phyloP scores from a whole-genome alignment of 306 rosid species.

The Corylus heterophylla region DNA sequence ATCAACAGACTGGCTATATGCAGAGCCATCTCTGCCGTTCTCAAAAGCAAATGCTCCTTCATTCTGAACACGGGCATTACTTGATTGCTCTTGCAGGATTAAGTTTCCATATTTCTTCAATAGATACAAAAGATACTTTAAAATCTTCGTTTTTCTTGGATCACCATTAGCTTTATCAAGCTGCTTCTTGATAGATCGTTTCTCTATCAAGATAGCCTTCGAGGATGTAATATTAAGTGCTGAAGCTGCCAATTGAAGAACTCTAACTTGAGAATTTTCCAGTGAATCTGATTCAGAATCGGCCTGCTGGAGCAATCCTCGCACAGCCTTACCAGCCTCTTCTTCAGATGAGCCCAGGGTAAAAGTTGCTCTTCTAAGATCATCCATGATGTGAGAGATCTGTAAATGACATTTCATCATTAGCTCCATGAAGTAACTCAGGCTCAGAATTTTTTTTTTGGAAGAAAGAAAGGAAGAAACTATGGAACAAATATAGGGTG shows the following conservation, averaged over 20 bases:
- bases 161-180: conserved; percentile 44
- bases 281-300: conserved; percentile 45
- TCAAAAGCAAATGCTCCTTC: conserved; percentile 35
- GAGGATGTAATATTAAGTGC: conserved; percentile 65
- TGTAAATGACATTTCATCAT: conserved; percentile 44
- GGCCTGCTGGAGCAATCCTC: conserved; percentile 48
- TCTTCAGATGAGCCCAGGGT: conserved; percentile 61
- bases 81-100: conserved; percentile 41
- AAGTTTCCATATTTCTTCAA: conserved; percentile 49
- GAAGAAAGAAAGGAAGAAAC: background rate
- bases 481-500: background rate
- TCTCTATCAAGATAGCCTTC: conserved; percentile 56
- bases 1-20: conserved; percentile 24
- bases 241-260: conserved; percentile 60
- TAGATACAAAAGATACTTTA: conserved; percentile 58
- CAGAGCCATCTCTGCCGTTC: conserved; percentile 37
- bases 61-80: conserved; percentile 19
- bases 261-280: conserved; percentile 50
- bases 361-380: conserved; percentile 55
- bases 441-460: conserved; percentile 10
- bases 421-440: conserved; percentile 23
- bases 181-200: conserved; percentile 61
- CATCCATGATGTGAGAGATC: conserved; percentile 68
- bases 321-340: conserved; percentile 66
- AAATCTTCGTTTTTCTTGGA: conserved; percentile 45